phyloP scores from a whole-genome alignment of 2,329 filamentous ascomycete species.

The Exserohilum turcica region DNA sequence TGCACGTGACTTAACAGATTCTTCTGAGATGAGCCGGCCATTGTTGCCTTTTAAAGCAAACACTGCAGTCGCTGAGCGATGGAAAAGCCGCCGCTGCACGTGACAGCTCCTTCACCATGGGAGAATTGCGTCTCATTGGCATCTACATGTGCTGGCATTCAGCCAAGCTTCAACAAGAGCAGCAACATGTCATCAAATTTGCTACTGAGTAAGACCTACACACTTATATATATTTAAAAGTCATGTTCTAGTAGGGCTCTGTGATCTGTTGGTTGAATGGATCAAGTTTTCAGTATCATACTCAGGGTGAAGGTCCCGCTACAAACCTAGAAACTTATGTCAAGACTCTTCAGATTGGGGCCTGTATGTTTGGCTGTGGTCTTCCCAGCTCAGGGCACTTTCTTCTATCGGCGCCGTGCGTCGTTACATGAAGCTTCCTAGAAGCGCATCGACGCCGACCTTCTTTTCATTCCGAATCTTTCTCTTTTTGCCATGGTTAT shows the following conservation, averaged over 20 bases:
- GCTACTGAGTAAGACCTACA: background rate
- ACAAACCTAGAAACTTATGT: too few species aligned
- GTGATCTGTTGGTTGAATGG: too few species aligned
- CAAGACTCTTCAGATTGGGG: too few species aligned
- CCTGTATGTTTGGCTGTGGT: too few species aligned
- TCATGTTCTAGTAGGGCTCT: too few species aligned
- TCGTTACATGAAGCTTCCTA: constrained; percentile 25
- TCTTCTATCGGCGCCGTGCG: background rate
- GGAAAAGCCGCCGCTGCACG: background rate
- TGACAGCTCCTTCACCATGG: background rate
- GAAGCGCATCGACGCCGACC: constrained; percentile 28
- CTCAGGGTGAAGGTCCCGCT: too few species aligned
- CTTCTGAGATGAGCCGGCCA: too few species aligned
- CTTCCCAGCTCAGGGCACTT: too few species aligned
- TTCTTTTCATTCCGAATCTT: constrained; percentile 27
- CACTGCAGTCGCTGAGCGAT: background rate
- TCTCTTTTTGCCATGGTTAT: constrained; percentile 22
- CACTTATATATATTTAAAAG: too few species aligned
- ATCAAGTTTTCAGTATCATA: too few species aligned
- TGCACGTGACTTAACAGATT: background rate
- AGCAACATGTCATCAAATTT: too few species aligned
- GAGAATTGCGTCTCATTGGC: background rate
- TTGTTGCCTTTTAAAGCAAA: too few species aligned
- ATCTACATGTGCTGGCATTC: background rate
- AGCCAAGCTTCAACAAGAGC: background rate